Evolutionary conservation across 768 basidiomycete genomes (phyloP), one percentile per base, ranked within the genome.

Genomic region (Rhizopogon salebrosus): DNA sequence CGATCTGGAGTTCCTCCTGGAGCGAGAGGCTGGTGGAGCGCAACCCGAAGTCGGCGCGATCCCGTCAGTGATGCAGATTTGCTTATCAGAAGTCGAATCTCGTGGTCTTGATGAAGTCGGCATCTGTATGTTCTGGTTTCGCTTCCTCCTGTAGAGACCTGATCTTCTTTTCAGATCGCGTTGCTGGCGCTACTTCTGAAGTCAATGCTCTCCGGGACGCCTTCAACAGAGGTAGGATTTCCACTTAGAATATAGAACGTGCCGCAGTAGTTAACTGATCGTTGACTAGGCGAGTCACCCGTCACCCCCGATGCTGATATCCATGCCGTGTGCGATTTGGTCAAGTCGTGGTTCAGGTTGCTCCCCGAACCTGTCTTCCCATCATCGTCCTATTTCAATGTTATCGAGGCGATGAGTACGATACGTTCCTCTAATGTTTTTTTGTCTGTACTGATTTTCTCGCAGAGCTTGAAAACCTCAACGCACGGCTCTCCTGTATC

Each of bases 331-430:
- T 84, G 90, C 54, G 92, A 92, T 63, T 70, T 89, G 54, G 78
- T 94, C 64, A 92, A 92, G 71, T 80, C 85, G 0, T 93, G 89
- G 89, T 87, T 93, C 75, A 81, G 92, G 31, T 72, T 87, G 11
- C 73, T 94, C 14, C 91, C 92, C 10, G 87, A 89, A 55, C 83
- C 89, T 9, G 70, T 92, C 34, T 87, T 94, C 68, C 88, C 89
- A 24, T 68, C 85, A 16, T 67, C 76, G 6, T 79, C 80, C 3
- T 92, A 92, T 64, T 73, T 78, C 57, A 77, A 82, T 3, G 76
- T 89, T 40, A 84, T 93, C 61, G 78, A 80, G 38, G 84, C 83
- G 1, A 86, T 83, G 67, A 79, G 91, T 92, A 62, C 57, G 84
- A 71, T 22, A 43, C 41, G 45, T 46, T 35, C 45, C 11, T 6